Conservation (phyloP, 225 moss, liverwort and hornwort species). For the Asterella californica region DNA sequence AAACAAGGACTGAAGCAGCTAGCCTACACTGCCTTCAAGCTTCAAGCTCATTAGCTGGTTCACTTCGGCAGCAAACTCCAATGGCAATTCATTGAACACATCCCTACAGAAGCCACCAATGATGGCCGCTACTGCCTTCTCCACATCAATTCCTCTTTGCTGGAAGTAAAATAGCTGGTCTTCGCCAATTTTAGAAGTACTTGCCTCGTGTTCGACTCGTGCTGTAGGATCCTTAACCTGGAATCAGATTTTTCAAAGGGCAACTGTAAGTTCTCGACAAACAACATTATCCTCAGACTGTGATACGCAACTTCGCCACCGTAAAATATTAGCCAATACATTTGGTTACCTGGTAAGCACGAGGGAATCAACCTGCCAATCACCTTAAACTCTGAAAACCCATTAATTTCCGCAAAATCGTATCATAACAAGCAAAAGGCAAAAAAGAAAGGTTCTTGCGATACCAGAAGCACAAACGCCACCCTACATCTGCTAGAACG, state of each 20-base stretch:
- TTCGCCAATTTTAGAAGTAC: conserved; percentile 96
- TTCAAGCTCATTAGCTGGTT: conserved; percentile 99
- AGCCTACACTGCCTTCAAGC: conserved; percentile 92
- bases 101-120: conserved; percentile 97
- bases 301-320: neutral
- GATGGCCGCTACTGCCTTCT: conserved; percentile 89
- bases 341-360: neutral
- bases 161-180: conserved; percentile 96
- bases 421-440: too few relatives aligned
- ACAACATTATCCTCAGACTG: neutral
- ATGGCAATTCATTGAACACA: conserved; percentile 89
- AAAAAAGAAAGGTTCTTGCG: too few relatives aligned
- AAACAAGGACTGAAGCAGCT: neutral
- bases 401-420: too few relatives aligned
- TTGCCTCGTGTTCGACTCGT: conserved; percentile 94
- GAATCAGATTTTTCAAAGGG: neutral
- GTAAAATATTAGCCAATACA: neutral
- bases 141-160: conserved; percentile 88
- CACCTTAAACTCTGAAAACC: neutral
- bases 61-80: conserved; percentile 95
- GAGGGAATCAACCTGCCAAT: neutral
- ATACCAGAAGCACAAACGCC: neutral
- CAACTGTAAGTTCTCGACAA: neutral
- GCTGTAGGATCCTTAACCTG: conserved; percentile 97
- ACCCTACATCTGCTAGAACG: neutral